phyloP scores from a whole-genome alignment of 2,329 filamentous ascomycete genomes.

The Aureobasidium sp. region DNA sequence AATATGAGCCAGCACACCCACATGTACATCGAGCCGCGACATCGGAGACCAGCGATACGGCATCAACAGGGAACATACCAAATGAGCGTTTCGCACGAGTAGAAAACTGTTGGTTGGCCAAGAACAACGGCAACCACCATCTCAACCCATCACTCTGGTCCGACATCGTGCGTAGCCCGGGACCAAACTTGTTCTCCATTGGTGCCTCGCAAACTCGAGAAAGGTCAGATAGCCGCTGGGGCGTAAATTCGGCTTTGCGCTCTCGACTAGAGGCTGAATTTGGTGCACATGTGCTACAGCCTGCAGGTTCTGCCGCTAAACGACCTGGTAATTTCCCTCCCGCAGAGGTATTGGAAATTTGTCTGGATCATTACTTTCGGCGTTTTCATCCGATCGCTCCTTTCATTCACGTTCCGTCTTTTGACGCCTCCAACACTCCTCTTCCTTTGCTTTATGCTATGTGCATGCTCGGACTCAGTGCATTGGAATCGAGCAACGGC shows the following conservation, averaged over 20 bases:
- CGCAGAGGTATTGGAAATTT: constrained; percentile 48
- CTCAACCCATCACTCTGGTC: constrained; percentile 33
- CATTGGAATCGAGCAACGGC: constrained; percentile 46
- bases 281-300: constrained; percentile 21
- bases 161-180: constrained; percentile 26
- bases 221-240: constrained; percentile 31
- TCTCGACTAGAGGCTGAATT: constrained; percentile 33
- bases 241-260: constrained; percentile 32
- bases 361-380: constrained; percentile 48
- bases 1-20: constrained; percentile 15
- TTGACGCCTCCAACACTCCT: constrained; percentile 43
- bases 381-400: constrained; percentile 48
- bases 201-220: constrained; percentile 26
- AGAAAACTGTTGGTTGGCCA: constrained; percentile 33
- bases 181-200: constrained; percentile 30
- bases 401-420: constrained; percentile 49
- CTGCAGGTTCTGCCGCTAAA: constrained; percentile 20
- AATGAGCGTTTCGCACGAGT: constrained; percentile 34
- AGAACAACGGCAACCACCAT: constrained; percentile 26
- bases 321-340: constrained; percentile 33
- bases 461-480: constrained; percentile 47
- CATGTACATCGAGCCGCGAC: neutral
- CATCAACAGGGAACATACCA: constrained; percentile 31
- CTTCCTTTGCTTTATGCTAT: constrained; percentile 44
- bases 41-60: constrained; percentile 26